Evolutionary conservation across 1,284 basidiomycete genomes (phyloP), one percentile per base, ranked within the genome.

Genomic region (Agaricales sp.): DNA sequence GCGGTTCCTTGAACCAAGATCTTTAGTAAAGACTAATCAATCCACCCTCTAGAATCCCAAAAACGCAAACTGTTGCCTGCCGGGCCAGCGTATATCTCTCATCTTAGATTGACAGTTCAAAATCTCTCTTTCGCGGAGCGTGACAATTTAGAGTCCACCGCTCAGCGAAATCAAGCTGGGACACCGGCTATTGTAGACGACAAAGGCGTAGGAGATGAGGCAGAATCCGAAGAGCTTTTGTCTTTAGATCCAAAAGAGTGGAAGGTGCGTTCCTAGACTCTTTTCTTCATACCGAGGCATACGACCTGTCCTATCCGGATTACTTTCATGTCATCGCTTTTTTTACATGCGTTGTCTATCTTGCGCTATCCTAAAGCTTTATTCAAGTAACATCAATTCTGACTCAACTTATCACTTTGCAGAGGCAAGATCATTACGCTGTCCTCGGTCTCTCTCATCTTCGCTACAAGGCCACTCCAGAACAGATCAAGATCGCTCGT

Each of bases 391-490:
- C n/a, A 35, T 35, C 11, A 8, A 35, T 35, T n/a, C 11, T 35
- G 30, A 11, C 30, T n/a, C n/a, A n/a, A 35, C n/a, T n/a, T 11
- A 8, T 35, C 11, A 35, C 14, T 26, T 19, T 46, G 3, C 46
- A 91, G 90, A 92, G 93, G 78, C 96, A 98, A 80, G 95, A 99
- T 66, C 92, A 98, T 66, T 98, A 98, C 64, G 90, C 89, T 51
- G 91, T 98, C 26, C 84, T 98, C 48, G 95, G 95, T 60, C 79
- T 99, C 3, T 95, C 92, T 21, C 82, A 87, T 61, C 74, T 97
- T 51, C 79, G 95, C 52, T 92, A 89, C 77, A 83, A 77, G 57
- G 95, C 95, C 8, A 92, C 80, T 16, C 78, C 82, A 35, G 92
- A 86, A 53, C 95, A 99, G 64, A 99, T 99, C 67, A 95, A 94